Base-by-base conservation (phyloP, 2,329 filamentous ascomycete genomes). In the Claviceps humidiphila region DNA sequence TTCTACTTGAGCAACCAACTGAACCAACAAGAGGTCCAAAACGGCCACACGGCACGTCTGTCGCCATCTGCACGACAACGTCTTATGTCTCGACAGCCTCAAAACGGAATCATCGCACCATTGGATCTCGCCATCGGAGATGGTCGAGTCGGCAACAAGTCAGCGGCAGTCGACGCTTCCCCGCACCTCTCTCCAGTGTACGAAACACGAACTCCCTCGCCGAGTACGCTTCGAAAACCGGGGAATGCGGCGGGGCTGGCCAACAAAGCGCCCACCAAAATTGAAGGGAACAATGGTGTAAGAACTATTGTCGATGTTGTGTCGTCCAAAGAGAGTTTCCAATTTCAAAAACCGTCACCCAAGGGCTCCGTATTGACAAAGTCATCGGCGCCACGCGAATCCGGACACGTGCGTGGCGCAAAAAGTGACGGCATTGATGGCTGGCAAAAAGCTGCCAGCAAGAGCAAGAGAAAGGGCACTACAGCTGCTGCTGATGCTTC, bases 201-300 rank as follows among this genome's bases (percentile, higher is more conserved):
- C 51, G 86, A 89, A 67, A 77, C 78, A 5, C 75, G 77, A n/a
- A 85, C 82, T 0, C 83, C 85, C 2, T 87, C 85, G 1, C 84
- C 85, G 1, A 84, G 75, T 3, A 71, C 76, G 13, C 69, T 71
- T 52, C 74, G 82, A 51, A 81, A 75, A 47, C 68, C 74, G 13
- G 50, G 20, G 3, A 11, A 22, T 3, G 47, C 26, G 17, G 26
- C 45, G 14, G 22, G 59, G 17, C 62, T 59, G 43, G 52, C 60
- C 26, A 64, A 62, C 17, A 63, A 61, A 46, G 56, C n/a, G 58
- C 55, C 48, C 26, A 17, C 20, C 11, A 46, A 54, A 39, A 24
- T 11, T 3, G 54, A 55, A 30, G 26, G 39, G 24, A 42, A 8
- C 17, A 50, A 53, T 5, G 9, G 34, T 2, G 26, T 14, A 6